Conservation (phyloP, 192 early-diverging fungal species). For the Gigaspora rosea region DNA sequence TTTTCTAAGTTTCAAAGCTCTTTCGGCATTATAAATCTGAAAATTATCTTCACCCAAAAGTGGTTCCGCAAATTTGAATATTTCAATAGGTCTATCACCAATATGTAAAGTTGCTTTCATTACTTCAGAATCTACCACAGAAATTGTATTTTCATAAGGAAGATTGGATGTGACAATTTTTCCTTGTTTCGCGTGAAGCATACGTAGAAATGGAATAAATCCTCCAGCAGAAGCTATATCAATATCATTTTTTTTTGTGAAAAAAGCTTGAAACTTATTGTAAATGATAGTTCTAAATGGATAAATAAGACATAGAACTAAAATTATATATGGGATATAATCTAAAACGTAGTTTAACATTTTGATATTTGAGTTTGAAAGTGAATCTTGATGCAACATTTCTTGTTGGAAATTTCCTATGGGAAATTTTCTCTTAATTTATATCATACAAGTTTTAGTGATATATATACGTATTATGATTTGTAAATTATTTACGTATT, state of each 20-base stretch:
- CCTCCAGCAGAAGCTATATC: conserved; percentile 16
- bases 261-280: too few species aligned
- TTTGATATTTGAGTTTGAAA: too few species aligned
- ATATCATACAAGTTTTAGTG: too few species aligned
- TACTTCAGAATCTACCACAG: not conserved
- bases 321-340: too few species aligned
- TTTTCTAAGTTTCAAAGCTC: conserved; percentile 1
- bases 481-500: too few species aligned
- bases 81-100: conserved; percentile 5
- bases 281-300: too few species aligned
- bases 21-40: conserved; percentile 1
- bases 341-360: too few species aligned
- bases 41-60: conserved; percentile 13
- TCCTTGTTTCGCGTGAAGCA: conserved; percentile 12
- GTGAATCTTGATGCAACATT: too few species aligned
- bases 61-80: conserved; percentile 12
- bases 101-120: not conserved
- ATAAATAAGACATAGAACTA: too few species aligned
- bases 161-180: not conserved
- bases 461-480: too few species aligned
- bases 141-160: conserved; percentile 17
- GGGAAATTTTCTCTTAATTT: too few species aligned
- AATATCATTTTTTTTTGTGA: not conserved
- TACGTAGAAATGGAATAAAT: conserved; percentile 12
- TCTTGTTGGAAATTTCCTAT: too few species aligned